A percentile compares a stretch with the other conserved stretches of the same genome.
Evolutionary conservation across 2,329 filamentous ascomycete genomes (phyloP).

Genomic region (Blumeriella jaapii): DNA sequence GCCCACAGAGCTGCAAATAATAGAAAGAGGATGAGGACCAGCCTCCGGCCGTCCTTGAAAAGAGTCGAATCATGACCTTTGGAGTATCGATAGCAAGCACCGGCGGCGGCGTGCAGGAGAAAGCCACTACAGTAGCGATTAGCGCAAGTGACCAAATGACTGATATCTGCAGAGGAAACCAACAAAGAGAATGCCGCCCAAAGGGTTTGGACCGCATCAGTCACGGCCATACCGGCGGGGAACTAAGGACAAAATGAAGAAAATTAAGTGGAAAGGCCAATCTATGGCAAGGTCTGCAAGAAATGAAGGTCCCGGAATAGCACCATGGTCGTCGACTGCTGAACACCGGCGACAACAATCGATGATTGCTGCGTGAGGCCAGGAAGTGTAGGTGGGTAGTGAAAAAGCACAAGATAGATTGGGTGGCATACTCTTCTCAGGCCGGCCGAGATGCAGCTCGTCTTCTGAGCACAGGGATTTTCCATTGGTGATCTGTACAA

Average conservation of each 20-base stretch:
- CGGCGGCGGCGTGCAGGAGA: slow-evolving; percentile 24
- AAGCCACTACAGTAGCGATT: slow-evolving; percentile 23
- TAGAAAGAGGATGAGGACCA: slow-evolving; percentile 29
- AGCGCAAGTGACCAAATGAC: slow-evolving; percentile 8
- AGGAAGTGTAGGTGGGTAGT: slow-evolving; percentile 4
- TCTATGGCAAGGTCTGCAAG: slow-evolving; percentile 23
- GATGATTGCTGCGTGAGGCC: neutral
- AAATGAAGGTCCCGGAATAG: slow-evolving; percentile 18
- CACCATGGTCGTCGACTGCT: slow-evolving; percentile 17
- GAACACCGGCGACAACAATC: slow-evolving; percentile 14
- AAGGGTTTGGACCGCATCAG: slow-evolving; percentile 25
- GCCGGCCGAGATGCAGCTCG: neutral
- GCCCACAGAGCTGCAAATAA: slow-evolving; percentile 26
- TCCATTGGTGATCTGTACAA: neutral
- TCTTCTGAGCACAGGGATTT: slow-evolving; percentile 1
- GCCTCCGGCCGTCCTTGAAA: slow-evolving; percentile 28
- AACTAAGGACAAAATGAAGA: slow-evolving; percentile 11
- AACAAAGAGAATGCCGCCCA: slow-evolving; percentile 27
- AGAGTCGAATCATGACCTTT: slow-evolving; percentile 24
- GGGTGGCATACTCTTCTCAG: neutral
- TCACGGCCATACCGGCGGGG: slow-evolving; percentile 21
- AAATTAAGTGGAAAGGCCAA: slow-evolving; percentile 23
- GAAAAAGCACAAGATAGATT: slow-evolving; percentile 9
- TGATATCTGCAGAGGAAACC: slow-evolving; percentile 6
- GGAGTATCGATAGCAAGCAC: slow-evolving; percentile 23